Evolutionary conservation across 352 stramenopile species (phyloP).

Genomic region (Aphanomyces stellatus): DNA sequence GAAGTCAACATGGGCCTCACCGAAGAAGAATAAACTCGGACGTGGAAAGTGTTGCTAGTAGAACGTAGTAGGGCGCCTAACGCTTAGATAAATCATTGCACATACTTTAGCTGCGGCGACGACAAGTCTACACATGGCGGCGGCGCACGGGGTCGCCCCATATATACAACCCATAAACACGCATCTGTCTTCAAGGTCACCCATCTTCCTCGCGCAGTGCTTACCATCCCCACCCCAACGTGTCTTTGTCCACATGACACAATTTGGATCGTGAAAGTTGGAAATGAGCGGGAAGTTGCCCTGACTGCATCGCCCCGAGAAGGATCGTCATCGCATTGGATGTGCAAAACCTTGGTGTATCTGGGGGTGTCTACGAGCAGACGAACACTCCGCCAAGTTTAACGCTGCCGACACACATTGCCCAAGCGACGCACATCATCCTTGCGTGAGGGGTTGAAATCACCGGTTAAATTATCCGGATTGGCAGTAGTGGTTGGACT

Average conservation of each 20-base stretch:
- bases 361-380: no score
- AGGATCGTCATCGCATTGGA: no score
- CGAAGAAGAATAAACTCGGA: not conserved
- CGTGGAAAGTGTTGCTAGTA: no score
- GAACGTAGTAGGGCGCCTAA: not conserved
- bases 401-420: not conserved
- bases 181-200: no score
- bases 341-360: no score
- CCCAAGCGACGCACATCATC: not conserved
- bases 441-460: not conserved
- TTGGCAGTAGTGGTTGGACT: not conserved
- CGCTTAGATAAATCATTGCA: not conserved
- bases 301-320: not conserved
- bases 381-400: no score
- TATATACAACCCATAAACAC: no score
- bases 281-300: not conserved
- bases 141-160: no score
- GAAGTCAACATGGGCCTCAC: constrained; percentile 75
- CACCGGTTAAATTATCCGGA: not conserved
- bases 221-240: not conserved
- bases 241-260: not conserved
- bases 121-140: no score
- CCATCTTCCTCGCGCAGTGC: not conserved
- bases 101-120: not conserved
- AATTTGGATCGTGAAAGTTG: not conserved